Conservation (phyloP, 2,329 filamentous ascomycete genomes). For the Byssochlamys sp. region DNA sequence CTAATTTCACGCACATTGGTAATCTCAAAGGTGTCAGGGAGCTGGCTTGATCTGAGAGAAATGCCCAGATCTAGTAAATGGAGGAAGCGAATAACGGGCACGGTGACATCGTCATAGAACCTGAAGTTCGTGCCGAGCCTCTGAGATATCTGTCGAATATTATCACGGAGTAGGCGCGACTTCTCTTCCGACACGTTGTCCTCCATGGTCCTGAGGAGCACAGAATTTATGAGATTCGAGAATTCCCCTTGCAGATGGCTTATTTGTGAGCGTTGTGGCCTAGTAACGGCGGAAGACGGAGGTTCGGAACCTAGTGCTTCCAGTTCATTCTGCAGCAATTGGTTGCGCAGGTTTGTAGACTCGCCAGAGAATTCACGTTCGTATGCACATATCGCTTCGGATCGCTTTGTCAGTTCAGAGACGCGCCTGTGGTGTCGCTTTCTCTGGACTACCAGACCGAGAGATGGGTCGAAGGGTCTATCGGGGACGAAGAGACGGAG, state of each 20-base stretch:
- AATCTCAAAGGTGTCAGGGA: conserved; percentile 8
- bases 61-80: conserved; percentile 69
- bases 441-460: conserved; percentile 54
- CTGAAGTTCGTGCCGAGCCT: conserved; percentile 62
- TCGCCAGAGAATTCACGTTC: conserved; percentile 61
- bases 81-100: conserved; percentile 68
- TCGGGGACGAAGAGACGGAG: conserved; percentile 78
- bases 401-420: conserved; percentile 45
- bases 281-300: conserved; percentile 56
- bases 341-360: conserved; percentile 55
- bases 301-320: conserved; percentile 57
- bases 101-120: conserved; percentile 75
- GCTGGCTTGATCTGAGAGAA: conserved; percentile 42
- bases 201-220: conserved; percentile 38
- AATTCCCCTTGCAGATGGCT: conserved; percentile 72
- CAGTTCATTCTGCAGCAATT: conserved; percentile 55
- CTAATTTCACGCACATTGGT: conserved; percentile 21
- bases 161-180: conserved; percentile 39
- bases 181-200: conserved; percentile 24
- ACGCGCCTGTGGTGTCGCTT: conserved; percentile 50
- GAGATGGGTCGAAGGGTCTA: conserved; percentile 70
- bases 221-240: conserved; percentile 60
- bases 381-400: conserved; percentile 55
- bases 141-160: conserved; percentile 59
- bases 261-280: conserved; percentile 60